Evolutionary conservation across 1,284 basidiomycete genomes (phyloP), one percentile per base, ranked within the genome.

Genomic region (Testicularia cyperi): DNA sequence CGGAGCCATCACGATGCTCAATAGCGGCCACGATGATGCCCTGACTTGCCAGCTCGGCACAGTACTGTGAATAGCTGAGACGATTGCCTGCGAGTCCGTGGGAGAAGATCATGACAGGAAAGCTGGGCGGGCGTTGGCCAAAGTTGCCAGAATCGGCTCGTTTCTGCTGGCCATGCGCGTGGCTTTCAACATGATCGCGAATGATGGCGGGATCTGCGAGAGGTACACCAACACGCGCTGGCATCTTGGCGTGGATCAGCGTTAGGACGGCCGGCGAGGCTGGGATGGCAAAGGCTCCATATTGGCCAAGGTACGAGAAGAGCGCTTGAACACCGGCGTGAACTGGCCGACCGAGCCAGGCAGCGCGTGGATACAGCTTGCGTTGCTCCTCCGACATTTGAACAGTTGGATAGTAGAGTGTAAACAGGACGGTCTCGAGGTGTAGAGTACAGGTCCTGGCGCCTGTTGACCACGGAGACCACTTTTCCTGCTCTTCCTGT

Each of bases 1-100:
- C 78, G 1, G 80, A 80, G 2, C 81, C 80, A 38, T 82, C 80
- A 12, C 79, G 73, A 45, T 81, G 81, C 53, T 82, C 81, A n/a
- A 82, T 76, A 2, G 78, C 80, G 10, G 75, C 78, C 2, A 82
- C 80, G 43, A 71, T 40, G 42, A 70, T 52, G 5, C 68, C 70
- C n/a, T 67, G 38, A 3, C 53, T 61, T 2, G 70, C 70, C 0
- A 72, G 49, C 39, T 72, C 69, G 8, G 63, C 56, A 30, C 70
- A 72, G 41, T 52, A 71, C 34, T 72, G 65, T 21, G 65, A 70
- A 31, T 72, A 72, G 23, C 60, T 52, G 5, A 71, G 58, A 1
- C 70, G 62, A 23, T 72, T 72, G 0, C 70, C 70, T 0, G 69
- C 66, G 2, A 72, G 55, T 9, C 70, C 66, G 34, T 72, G 70